Conservation (phyloP, 345 rosid species). For the Raphanus sativus region DNA sequence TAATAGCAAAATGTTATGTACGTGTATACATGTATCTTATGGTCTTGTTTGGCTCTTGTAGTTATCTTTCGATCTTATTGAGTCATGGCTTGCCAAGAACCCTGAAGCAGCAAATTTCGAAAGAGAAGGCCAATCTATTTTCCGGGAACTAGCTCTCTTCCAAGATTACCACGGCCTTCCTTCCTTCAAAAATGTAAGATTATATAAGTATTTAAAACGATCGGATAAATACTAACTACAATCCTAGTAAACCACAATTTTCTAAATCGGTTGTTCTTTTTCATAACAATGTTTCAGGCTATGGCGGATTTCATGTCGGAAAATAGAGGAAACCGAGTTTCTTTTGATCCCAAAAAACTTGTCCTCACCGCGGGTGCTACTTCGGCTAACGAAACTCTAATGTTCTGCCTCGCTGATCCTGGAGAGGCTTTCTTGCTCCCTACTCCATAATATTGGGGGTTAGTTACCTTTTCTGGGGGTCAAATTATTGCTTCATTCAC, state of each 20-base stretch:
- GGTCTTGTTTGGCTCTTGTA: constrained; percentile 32
- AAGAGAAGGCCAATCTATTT: constrained; percentile 60
- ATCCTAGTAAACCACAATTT: constrained; percentile 3
- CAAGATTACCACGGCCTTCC: constrained; percentile 80
- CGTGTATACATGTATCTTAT: not conserved
- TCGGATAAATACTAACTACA: not conserved
- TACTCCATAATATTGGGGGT: constrained; percentile 87
- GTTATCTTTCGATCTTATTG: constrained; percentile 65
- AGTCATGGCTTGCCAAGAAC: constrained; percentile 67
- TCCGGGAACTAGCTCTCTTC: constrained; percentile 79
- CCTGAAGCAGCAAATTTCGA: constrained; percentile 58
- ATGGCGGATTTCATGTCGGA: constrained; percentile 71
- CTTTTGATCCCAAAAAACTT: constrained; percentile 53
- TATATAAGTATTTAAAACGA: not conserved
- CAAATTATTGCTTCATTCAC: constrained; percentile 19
- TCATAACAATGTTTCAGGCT: constrained; percentile 42
- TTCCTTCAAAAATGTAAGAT: constrained; percentile 59
- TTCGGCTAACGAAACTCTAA: constrained; percentile 71
- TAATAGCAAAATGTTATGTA: not conserved
- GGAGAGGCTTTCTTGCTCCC: constrained; percentile 85
- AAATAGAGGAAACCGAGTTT: constrained; percentile 71
- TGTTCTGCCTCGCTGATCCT: constrained; percentile 65
- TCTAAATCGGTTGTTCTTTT: not conserved
- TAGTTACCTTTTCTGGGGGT: constrained; percentile 28
- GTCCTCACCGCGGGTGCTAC: constrained; percentile 86